Conservation (phyloP, 176 grass and related monocot genomes). For the Bothriochloa decipiens region DNA sequence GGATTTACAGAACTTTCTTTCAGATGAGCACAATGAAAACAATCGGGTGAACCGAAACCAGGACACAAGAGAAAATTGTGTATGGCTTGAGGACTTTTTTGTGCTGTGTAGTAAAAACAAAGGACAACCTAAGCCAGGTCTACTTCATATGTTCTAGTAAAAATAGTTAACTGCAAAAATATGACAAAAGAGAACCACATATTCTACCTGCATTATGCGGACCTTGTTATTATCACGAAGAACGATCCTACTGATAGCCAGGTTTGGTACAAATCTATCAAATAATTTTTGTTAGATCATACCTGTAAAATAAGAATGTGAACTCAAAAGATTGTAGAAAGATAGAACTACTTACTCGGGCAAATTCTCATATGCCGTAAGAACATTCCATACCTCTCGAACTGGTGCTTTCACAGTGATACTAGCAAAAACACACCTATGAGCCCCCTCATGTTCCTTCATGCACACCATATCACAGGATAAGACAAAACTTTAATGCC, state of each 20-base stretch:
- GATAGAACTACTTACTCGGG: constrained; percentile 73
- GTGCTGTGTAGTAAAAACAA: background rate
- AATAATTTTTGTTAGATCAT: constrained; percentile 46
- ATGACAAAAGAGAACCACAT: background rate
- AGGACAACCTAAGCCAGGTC: background rate
- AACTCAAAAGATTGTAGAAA: constrained; percentile 45
- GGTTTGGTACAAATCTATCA: constrained; percentile 91
- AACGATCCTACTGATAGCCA: constrained; percentile 92
- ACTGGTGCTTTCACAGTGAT: constrained; percentile 93
- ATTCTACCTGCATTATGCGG: constrained; percentile 88
- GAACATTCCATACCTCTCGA: constrained; percentile 93
- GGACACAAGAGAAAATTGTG: constrained; percentile 3
- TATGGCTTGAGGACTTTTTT: background rate
- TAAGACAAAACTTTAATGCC: constrained; percentile 40
- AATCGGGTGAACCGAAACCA: background rate
- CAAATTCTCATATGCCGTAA: constrained; percentile 88
- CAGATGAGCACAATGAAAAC: background rate
- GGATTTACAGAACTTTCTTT: background rate
- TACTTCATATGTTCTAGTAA: background rate
- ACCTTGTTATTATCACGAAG: constrained; percentile 97
- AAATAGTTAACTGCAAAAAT: constrained; percentile 11
- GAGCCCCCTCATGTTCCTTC: constrained; percentile 94
- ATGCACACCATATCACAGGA: constrained; percentile 41
- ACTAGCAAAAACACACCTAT: constrained; percentile 92
- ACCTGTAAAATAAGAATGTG: constrained; percentile 22